phyloP scores from a whole-genome alignment of 2,329 filamentous ascomycete genomes.

The Cladosporium sp. region DNA sequence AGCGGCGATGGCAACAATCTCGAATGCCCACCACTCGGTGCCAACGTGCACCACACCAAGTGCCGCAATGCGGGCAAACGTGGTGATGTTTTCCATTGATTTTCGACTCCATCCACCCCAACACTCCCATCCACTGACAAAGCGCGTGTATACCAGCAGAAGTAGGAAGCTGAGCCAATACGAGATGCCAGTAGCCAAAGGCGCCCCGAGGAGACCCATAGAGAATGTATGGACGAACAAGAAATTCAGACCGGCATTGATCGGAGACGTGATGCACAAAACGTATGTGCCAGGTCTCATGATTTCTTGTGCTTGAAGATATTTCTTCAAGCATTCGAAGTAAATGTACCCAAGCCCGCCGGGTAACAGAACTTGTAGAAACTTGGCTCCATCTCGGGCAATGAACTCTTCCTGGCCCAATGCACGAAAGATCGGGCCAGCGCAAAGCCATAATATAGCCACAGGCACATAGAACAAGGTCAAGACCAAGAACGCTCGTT shows the following conservation, averaged over 20 bases:
- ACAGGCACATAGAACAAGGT: constrained; percentile 67
- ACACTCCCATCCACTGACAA: constrained; percentile 65
- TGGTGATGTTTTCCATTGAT: constrained; percentile 60
- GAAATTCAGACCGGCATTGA: constrained; percentile 54
- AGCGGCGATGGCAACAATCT: constrained; percentile 78
- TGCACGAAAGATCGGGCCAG: constrained; percentile 65
- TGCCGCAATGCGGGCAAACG: constrained; percentile 67
- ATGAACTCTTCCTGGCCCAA: constrained; percentile 76
- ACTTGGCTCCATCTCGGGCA: constrained; percentile 64
- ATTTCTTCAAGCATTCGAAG: constrained; percentile 70
- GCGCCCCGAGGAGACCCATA: constrained; percentile 70
- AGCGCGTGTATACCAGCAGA: constrained; percentile 65
- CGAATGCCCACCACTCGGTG: constrained; percentile 93
- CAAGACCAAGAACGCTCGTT: constrained; percentile 68
- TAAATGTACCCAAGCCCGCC: constrained; percentile 82
- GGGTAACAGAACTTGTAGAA: constrained; percentile 67
- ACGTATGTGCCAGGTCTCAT: constrained; percentile 61
- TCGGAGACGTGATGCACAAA: constrained; percentile 53
- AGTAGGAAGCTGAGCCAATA: constrained; percentile 82
- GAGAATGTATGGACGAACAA: constrained; percentile 67
- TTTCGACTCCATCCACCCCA: constrained; percentile 69
- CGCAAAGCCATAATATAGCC: constrained; percentile 66
- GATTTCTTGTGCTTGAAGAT: constrained; percentile 54
- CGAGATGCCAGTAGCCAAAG: constrained; percentile 72
- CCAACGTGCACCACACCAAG: constrained; percentile 74